phyloP scores from a whole-genome alignment of 164 flowering plant species.

The Berberis vulgaris region DNA sequence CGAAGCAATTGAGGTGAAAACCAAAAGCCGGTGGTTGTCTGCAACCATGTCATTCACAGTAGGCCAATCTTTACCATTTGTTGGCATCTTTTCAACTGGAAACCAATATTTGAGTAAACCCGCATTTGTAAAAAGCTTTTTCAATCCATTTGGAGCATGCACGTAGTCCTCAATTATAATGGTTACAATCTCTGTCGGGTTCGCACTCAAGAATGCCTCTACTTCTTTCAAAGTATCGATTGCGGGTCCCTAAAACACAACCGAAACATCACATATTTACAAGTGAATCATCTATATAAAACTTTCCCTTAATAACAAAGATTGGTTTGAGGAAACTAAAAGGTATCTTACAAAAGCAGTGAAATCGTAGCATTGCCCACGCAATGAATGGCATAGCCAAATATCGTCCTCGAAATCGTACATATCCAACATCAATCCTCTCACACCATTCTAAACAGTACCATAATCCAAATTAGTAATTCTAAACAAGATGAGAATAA shows the following conservation, averaged over 20 bases:
- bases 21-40: slow-evolving; percentile 69
- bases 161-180: slow-evolving; percentile 98
- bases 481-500: slow-evolving; percentile 4
- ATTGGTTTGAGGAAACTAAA: not conserved
- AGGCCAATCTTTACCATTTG: slow-evolving; percentile 91
- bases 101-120: slow-evolving; percentile 82
- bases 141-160: slow-evolving; percentile 79
- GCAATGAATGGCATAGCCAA: slow-evolving; percentile 98
- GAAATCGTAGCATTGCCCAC: slow-evolving; percentile 86
- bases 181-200: slow-evolving; percentile 84
- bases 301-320: not conserved
- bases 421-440: slow-evolving; percentile 99
- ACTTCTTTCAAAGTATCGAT: slow-evolving; percentile 88
- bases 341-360: slow-evolving; percentile 80
- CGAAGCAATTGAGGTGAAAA: slow-evolving; percentile 82
- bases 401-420: slow-evolving; percentile 81
- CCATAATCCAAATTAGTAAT: slow-evolving; percentile 1
- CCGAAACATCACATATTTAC: not conserved
- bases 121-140: slow-evolving; percentile 66
- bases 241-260: slow-evolving; percentile 67
- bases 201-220: slow-evolving; percentile 65
- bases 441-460: slow-evolving; percentile 74
- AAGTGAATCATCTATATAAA: not conserved
- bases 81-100: slow-evolving; percentile 88
- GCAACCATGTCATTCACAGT: slow-evolving; percentile 76